Base-by-base conservation (phyloP, 352 stramenopile genomes). In the Globisporangium polare region DNA sequence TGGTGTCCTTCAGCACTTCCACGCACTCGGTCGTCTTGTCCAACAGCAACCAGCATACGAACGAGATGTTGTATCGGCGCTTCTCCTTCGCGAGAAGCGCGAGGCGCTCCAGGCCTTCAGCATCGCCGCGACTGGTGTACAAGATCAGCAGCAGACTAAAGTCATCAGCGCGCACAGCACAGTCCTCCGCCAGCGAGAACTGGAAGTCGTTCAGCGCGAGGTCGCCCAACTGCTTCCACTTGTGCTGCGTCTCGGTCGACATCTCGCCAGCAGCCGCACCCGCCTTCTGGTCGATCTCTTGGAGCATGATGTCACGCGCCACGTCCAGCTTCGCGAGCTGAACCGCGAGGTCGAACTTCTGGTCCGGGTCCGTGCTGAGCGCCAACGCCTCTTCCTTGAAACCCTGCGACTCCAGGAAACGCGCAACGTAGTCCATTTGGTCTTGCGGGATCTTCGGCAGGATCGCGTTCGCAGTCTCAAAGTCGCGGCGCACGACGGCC, bases 341-440 rank as follows among this genome's bases (percentile, higher is more conserved):
- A 26, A 99, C 83, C 0, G 97, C 91, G 18, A 99, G 79, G 60
- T 99, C 97, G 70, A 99, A 99, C 65, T 98, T 98, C 64, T 99
- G 96, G 65, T 99, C 97, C 7, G 88, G 84, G 60, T 98, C 92
- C 22, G 92, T 97, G 45, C 92, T 98, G 2, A 98, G 75, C 31
- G 86, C 88, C 17, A 98, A 69, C 22, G 95, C 95, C 54, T 99
- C 96, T 67, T 99, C 97, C 73, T 99, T 99, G 75, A 98, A 99
- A 0, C 97, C 98, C 74, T 99, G 98, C 13, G 85, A 96, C 65
- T 99, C 97, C 26, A 99, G 77, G 71, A 99, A 99, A 17, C 96
- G 78, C 46, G 84, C 82, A 4, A 93, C 80, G 22, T 82, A 77
- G 62, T 94, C 85, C 80, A 94, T 89, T 53, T 91, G 83, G 31